A percentile compares a stretch with the other conserved stretches of the same genome.
Conservation (phyloP, 148 eudicot genomes). For the Beta vulgaris region DNA sequence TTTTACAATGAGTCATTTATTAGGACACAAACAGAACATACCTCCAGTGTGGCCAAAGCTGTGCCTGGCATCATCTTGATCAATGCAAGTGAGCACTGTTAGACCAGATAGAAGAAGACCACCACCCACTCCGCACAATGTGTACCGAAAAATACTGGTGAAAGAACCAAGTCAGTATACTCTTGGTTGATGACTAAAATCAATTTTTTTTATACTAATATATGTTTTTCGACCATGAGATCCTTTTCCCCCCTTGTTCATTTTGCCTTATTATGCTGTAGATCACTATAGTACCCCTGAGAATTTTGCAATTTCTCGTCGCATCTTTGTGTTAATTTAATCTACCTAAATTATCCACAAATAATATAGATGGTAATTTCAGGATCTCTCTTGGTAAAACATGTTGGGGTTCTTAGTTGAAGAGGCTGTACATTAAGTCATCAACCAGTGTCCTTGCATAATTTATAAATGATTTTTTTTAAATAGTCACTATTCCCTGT, state of each 20-base stretch:
- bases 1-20: not conserved
- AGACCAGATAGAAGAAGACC: slow-evolving; percentile 46
- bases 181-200: not conserved
- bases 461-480: not conserved
- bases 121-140: slow-evolving; percentile 47
- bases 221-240: not conserved
- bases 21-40: slow-evolving; percentile 16
- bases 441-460: not conserved
- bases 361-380: not conserved
- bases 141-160: slow-evolving; percentile 35
- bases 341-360: no score
- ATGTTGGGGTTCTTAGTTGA: not conserved
- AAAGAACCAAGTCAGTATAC: slow-evolving; percentile 8
- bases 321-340: no score
- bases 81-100: slow-evolving; percentile 49
- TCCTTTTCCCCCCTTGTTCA: not conserved
- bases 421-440: not conserved
- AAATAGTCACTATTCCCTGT: no score
- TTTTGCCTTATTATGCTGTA: not conserved
- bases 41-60: slow-evolving; percentile 63
- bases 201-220: not conserved
- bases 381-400: not conserved
- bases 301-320: no score
- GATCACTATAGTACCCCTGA: not conserved
- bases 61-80: slow-evolving; percentile 58